Evolutionary conservation across 352 stramenopile species (phyloP), one percentile per base, ranked within the genome.

Genomic region (Phytopythium boreale): DNA sequence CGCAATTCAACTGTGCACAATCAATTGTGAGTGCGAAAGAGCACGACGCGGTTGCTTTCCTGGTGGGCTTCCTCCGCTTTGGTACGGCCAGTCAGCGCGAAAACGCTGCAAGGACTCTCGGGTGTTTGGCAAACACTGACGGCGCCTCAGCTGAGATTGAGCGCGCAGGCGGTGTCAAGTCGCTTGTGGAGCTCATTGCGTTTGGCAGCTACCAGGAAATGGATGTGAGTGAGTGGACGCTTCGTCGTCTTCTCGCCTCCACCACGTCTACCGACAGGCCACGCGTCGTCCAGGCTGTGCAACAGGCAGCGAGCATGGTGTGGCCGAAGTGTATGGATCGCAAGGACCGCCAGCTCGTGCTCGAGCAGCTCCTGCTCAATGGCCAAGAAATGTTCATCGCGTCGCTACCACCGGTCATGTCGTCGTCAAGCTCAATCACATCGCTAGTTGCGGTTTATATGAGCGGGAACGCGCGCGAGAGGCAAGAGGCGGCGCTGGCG

Each of bases 361-460:
- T 53, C n/a, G 47, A 53, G 20, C 47, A 53, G 24, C 47, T 53
- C n/a, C 10, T 31, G n/a, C 24, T 53, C 47, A 53, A 53, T 34
- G 12, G 17, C 24, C 17, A 46, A 4, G 41, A 46, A 12, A 46
- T n/a, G 41, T 15, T 46, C 41, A n/a, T 22, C 41, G 20, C 41
- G 47, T 20, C 47, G 4, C 1, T 5, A 20, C 17, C 22, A 34
- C 47, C 47, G 9, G 47, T 19, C 31, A 20, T 22, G n/a, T 31
- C 24, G 12, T 31, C n/a, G 6, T 31, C 47, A 17, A 53, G n/a
- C n/a, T 53, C 47, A 19, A 53, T 53, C 22, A 20, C 47, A 10
- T 19, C 47, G n/a, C 47, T 53, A 4, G 47, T 53, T 53, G 47
- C n/a, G 20, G 10, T 53, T 53, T 53, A 31, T 20, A 17, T 53